Evolutionary conservation across 1,284 basidiomycete species (phyloP).

Genomic region (Vanrija humicola): DNA sequence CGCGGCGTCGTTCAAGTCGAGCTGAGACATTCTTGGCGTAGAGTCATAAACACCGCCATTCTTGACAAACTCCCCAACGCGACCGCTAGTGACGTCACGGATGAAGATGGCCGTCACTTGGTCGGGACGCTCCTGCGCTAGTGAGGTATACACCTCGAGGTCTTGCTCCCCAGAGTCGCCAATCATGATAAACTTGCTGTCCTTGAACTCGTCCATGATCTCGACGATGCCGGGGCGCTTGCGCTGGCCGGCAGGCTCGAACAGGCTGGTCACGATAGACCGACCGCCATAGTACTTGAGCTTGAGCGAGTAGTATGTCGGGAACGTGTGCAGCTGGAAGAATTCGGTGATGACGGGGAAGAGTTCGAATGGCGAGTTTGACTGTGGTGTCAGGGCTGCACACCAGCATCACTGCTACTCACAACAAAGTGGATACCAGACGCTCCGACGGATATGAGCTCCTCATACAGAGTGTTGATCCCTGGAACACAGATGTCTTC

Average conservation of each 20-base stretch:
- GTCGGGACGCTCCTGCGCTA: slow-evolving; percentile 63
- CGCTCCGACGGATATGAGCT: slow-evolving; percentile 61
- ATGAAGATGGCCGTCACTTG: slow-evolving; percentile 65
- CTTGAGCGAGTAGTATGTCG: slow-evolving; percentile 55
- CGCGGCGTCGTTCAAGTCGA: neutral
- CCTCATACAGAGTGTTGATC: slow-evolving; percentile 76
- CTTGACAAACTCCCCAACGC: slow-evolving; percentile 13
- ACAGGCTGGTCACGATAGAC: slow-evolving; percentile 71
- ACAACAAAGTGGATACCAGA: slow-evolving; percentile 82
- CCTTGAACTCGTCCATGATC: slow-evolving; percentile 66
- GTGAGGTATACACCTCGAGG: slow-evolving; percentile 70
- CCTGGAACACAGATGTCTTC: slow-evolving; percentile 74
- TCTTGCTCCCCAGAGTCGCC: slow-evolving; percentile 88
- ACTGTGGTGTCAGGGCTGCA: slow-evolving; percentile 52
- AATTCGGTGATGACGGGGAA: slow-evolving; percentile 75
- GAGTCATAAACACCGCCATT: too few species aligned
- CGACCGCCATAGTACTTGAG: slow-evolving; percentile 77
- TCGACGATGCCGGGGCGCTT: slow-evolving; percentile 75
- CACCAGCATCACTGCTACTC: slow-evolving; percentile 43
- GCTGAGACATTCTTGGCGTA: neutral
- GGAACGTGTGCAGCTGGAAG: slow-evolving; percentile 59
- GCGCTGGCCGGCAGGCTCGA: slow-evolving; percentile 64
- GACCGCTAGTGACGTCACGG: slow-evolving; percentile 59
- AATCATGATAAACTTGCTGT: slow-evolving; percentile 72
- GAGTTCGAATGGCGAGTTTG: slow-evolving; percentile 84